phyloP scores from a whole-genome alignment of 106 monocot genomes.

The Chionographis japonica region DNA sequence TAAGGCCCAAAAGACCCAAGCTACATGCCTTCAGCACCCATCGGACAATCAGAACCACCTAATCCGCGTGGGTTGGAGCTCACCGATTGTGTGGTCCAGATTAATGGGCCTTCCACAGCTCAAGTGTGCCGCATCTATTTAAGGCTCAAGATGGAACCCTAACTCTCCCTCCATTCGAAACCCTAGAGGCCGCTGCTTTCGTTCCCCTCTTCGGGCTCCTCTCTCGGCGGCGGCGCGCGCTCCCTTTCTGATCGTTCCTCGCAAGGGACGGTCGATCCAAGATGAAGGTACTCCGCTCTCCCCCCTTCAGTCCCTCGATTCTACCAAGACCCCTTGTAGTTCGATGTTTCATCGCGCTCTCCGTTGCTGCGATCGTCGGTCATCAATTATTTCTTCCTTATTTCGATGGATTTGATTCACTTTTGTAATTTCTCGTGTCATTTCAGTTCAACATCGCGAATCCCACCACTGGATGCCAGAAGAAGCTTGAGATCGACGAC shows the following conservation, averaged over 20 bases:
- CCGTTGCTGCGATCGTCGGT: not conserved
- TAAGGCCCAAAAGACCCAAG: too few species aligned
- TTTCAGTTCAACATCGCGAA: slow-evolving; percentile 48
- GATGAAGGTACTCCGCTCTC: slow-evolving; percentile 5
- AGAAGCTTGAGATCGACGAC: slow-evolving; percentile 56
- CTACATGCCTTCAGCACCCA: too few species aligned
- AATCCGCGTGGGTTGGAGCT: too few species aligned
- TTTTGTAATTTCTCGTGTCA: not conserved
- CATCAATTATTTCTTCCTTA: not conserved
- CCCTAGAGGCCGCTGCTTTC: not conserved
- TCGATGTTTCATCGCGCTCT: not conserved
- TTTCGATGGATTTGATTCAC: not conserved
- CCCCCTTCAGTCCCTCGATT: not conserved
- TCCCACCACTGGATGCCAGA: slow-evolving; percentile 48
- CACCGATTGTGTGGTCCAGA: too few species aligned
- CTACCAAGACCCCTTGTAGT: not conserved
- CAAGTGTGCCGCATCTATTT: too few species aligned
- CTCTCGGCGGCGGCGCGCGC: not conserved
- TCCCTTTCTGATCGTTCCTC: too few species aligned
- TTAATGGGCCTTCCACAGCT: too few species aligned
- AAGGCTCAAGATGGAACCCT: too few species aligned
- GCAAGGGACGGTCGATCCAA: slow-evolving; percentile 3
- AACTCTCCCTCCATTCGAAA: not conserved
- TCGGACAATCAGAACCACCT: too few species aligned
- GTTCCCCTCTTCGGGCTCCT: not conserved